Conservation (phyloP, 2,329 filamentous ascomycete species). For the Claviceps lovelessii region DNA sequence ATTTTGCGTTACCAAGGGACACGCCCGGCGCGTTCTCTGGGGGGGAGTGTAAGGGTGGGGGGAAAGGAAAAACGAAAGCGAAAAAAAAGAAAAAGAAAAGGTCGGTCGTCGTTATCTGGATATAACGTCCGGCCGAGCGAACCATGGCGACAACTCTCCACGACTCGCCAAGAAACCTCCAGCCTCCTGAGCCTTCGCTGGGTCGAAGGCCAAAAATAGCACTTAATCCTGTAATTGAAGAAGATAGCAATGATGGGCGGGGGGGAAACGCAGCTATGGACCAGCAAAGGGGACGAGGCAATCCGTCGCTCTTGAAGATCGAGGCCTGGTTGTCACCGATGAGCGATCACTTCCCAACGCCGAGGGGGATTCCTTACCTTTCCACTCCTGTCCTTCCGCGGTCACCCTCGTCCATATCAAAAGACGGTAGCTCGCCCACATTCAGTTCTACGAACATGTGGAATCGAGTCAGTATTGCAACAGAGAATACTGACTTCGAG, state of each 20-base stretch:
- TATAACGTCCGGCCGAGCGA: slow-evolving; percentile 15
- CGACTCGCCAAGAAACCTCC: slow-evolving; percentile 19
- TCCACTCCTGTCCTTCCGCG: slow-evolving; percentile 48
- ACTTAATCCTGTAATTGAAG: slow-evolving; percentile 55
- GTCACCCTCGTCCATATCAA: slow-evolving; percentile 41
- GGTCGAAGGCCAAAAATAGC: slow-evolving; percentile 36
- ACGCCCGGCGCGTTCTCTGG: neutral
- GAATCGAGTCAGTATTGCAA: slow-evolving; percentile 48
- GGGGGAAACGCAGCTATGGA: slow-evolving; percentile 8
- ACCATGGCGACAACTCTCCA: slow-evolving; percentile 30
- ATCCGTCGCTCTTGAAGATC: slow-evolving; percentile 33
- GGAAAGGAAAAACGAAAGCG: neutral
- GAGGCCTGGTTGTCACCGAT: slow-evolving; percentile 44
- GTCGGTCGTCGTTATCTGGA: slow-evolving; percentile 11
- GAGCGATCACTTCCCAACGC: slow-evolving; percentile 57
- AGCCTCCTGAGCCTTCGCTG: slow-evolving; percentile 38
- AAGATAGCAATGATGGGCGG: slow-evolving; percentile 29
- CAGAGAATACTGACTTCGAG: slow-evolving; percentile 62
- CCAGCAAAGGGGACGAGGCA: slow-evolving; percentile 14
- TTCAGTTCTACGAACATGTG: slow-evolving; percentile 42
- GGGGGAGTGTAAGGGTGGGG: too few species aligned
- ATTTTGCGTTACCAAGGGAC: neutral
- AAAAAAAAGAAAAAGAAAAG: neutral
- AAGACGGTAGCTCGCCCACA: slow-evolving; percentile 39
- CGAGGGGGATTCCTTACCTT: slow-evolving; percentile 51